Evolutionary conservation across 2,329 filamentous ascomycete species (phyloP), one percentile per base, ranked within the genome.

Genomic region (Trichoderma polysporum): DNA sequence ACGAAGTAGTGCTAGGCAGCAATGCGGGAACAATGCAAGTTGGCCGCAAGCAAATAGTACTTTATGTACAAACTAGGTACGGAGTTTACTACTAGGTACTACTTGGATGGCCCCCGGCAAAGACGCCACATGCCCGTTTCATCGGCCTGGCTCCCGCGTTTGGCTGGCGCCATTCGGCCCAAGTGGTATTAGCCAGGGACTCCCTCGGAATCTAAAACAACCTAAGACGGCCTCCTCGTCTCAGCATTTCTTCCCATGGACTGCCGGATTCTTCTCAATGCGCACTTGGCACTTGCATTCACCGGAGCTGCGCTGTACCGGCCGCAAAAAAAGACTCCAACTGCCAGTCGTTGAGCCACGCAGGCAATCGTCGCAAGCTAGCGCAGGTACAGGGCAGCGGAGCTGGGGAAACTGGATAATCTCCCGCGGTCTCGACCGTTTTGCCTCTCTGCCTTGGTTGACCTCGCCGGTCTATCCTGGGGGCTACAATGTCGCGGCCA

Each of bases 121-220:
- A 35, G 29, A 27, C 57, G 57, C 57, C 59, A 52, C 59, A 64
- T 62, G 57, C 61, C 50, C 37, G 50, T 64, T 64, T 64, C 61
- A 56, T 64, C 27, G 35, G 17, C 47, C n/a, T 45, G 41, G 35
- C 49, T 63, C 60, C 60, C 60, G 60, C 58, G 29, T 25, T 29
- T 61, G 33, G 58, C n/a, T 59, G 56, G 39, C 56, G 31, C 59
- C 59, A 39, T 53, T 29, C n/a, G 33, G 47, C 56, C 45, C 47
- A 54, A 61, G 47, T 60, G 25, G 66, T 63, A 67, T 63, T 63
- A 63, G 66, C 66, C 66, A 67, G 66, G 66, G 66, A 47, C 66
- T 50, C 52, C 50, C 50, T 54, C 58, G 58, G 35, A 61, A 50
- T 63, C 66, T 57, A 67, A 67, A 67, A 67, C 66, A 41, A 52